phyloP scores from a whole-genome alignment of 208 protist genomes.

The Strigomonas culicis region DNA sequence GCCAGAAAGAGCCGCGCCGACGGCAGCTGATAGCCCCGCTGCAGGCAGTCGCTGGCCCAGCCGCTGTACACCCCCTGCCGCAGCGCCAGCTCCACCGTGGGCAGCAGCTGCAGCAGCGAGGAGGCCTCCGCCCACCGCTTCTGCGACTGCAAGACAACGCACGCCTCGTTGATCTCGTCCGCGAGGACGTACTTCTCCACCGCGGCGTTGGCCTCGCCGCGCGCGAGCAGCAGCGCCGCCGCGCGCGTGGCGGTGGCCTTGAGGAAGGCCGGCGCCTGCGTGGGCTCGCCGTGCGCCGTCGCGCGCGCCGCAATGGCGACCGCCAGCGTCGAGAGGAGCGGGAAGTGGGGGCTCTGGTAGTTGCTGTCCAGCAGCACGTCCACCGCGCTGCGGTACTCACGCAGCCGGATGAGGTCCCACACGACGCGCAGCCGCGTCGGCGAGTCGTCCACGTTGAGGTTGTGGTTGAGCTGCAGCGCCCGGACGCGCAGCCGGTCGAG shows the following conservation, averaged over 20 bases:
- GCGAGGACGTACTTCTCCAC: slow-evolving; percentile 75
- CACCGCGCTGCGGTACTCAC: slow-evolving; percentile 43
- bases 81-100: background rate
- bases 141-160: slow-evolving; percentile 56
- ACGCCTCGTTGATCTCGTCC: slow-evolving; percentile 57
- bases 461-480: slow-evolving; percentile 23
- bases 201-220: slow-evolving; percentile 58
- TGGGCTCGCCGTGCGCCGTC: background rate
- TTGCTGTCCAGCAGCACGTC: slow-evolving; percentile 70
- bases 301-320: slow-evolving; percentile 39
- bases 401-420: slow-evolving; percentile 53
- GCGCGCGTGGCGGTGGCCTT: slow-evolving; percentile 39
- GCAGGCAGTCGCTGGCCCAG: slow-evolving; percentile 55
- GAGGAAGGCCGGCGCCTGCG: slow-evolving; percentile 34
- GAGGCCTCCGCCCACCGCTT: slow-evolving; percentile 63
- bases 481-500: slow-evolving; percentile 47
- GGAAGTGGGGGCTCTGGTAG: slow-evolving; percentile 44
- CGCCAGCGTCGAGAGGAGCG: slow-evolving; percentile 57
- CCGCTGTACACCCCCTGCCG: slow-evolving; percentile 31
- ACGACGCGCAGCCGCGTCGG: slow-evolving; percentile 37
- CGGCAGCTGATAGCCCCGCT: slow-evolving; percentile 43
- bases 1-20: slow-evolving; percentile 42
- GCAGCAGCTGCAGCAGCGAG: slow-evolving; percentile 29
- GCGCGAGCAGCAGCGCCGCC: slow-evolving; percentile 63
- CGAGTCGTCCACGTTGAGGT: slow-evolving; percentile 39